Base-by-base conservation (phyloP, 179 eudicot species). In the Silene noctiflora region DNA sequence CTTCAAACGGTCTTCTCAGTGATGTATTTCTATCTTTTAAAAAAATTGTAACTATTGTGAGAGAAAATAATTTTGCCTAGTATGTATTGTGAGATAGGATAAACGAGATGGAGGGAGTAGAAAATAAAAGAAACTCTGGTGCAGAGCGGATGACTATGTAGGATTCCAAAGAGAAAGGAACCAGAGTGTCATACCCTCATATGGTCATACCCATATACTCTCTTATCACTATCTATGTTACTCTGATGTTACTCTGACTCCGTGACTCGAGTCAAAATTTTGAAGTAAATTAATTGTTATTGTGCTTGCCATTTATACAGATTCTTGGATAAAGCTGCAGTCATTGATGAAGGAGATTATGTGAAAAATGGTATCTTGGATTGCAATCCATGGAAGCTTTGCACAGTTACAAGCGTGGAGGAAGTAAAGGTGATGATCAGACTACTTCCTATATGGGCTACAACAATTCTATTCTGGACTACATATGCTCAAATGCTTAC, bases 401-500 rank as follows among this genome's bases (percentile, higher is more conserved):
- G 80, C 67, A 60, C 80, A 46, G 75, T 77, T 42, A 77, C 75
- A 7, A 77, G 60, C 25, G 80, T 77, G 53, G 75, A 77, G 62
- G 75, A 77, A 58, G 80, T 77, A 21, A 77, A 77, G 75, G 62
- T 66, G 46, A 60, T 77, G 71, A 71, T 71, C 53, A 19, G 80
- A 70, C 24, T 77, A 29, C 63, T 77, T 31, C 80, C 80, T 42
- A 62, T 77, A 70, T 70, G 80, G 80, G 70, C 80, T 46, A 77
- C 80, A 77, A 77, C 80, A 20, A 77, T 77, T 58, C 48, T 77
- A 46, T 77, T 77, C 67, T 77, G 80, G 80, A 77, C 80, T 25
- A 77, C 80, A 16, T 77, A 77, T 71, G 80, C 80, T 60, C 80
- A 77, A 59, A 77, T 77, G 74, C 75, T 77, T 67, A 77, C 80